These are phyloP conservation scores for Aspergillus pseudoglaucus DNA, from an alignment of 2,329 filamentous ascomycete species.

Conservation along the genomic window DNA sequence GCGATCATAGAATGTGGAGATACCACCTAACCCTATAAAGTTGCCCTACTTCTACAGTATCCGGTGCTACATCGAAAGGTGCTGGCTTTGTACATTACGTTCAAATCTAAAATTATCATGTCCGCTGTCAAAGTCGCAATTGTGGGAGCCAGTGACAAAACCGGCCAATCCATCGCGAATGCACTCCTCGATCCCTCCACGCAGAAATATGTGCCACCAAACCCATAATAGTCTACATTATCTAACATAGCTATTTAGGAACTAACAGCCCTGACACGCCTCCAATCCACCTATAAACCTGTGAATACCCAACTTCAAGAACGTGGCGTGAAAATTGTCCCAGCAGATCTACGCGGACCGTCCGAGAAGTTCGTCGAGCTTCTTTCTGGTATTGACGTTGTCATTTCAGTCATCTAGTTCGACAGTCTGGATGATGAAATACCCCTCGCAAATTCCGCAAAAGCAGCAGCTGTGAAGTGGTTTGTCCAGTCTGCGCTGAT, in stretches of 20 bases:
- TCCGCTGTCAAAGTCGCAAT: not conserved
- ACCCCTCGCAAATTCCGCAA: conserved; percentile 35
- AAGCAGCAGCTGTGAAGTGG: conserved; percentile 27
- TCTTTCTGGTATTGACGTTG: conserved; percentile 30
- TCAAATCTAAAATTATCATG: not conserved
- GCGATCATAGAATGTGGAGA: no score
- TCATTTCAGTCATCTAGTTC: conserved; percentile 21
- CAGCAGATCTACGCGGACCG: not conserved
- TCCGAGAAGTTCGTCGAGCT: not conserved
- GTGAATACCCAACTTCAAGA: not conserved
- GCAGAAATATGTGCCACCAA: not conserved
- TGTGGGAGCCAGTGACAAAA: not conserved
- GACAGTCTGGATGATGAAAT: conserved; percentile 24
- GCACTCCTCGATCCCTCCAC: not conserved
- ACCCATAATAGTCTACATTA: not conserved
- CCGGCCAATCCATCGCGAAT: not conserved
- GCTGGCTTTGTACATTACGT: not conserved
- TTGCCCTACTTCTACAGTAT: no score
- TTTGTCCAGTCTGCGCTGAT: conserved; percentile 39
- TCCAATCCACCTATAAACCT: not conserved
- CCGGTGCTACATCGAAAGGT: no score
- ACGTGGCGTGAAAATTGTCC: conserved; percentile 1
- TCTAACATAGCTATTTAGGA: not conserved
- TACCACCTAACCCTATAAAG: no score
- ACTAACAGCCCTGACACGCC: not conserved